Base-by-base conservation (phyloP, 31 red algal species). In the Porphyra umbilicalis region DNA sequence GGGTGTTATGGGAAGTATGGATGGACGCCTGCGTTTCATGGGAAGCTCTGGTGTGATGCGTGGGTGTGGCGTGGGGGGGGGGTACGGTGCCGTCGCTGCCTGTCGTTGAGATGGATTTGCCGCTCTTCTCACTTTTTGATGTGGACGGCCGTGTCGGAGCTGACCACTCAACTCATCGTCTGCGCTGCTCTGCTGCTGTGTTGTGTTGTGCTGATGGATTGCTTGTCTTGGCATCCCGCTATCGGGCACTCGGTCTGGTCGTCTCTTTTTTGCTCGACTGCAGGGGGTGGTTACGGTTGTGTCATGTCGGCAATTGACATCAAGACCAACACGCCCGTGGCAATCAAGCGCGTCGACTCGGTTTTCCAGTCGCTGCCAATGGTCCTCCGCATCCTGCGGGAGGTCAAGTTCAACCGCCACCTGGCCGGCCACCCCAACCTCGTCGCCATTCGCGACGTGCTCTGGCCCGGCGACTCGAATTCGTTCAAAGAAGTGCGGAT, bases 401-500 rank as follows among this genome's bases (percentile, higher is more conserved):
- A 98, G 77, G 81, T 98, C 79, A 98, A 98, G 87, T 95, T 98
- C 67, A 81, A 95, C 33, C 83, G 96, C 29, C 68, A 93, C 39
- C 83, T 98, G 20, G 77, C 83, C 67, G 91, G 92, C 76, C 96
- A 98, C 76, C 78, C 87, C 38, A 98, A 98, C 76, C 85, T 98
- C 88, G 90, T 95, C 79, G 84, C 87, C 35, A 81, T 98, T 34
- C 84, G 88, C 76, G 96, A 98, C 77, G 94, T 98, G 36, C 86
- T 98, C 30, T 79, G 89, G 39, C 96, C 96, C 10, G 87, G 88
- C 71, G 93, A 95, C 83, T 82, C 87, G 37, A 85, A 92, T 31
- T 78, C 86, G 18, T 98, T 98, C 83, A 90, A 98, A 35, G 96
- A 98, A 81, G 90, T 87, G 36, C 95, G 95, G 76, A 89, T 98